Evolutionary conservation across 495 filamentous ascomycete species (phyloP), one percentile per base, ranked within the genome.

Genomic region (Rostrohypoxylon terebratum): DNA sequence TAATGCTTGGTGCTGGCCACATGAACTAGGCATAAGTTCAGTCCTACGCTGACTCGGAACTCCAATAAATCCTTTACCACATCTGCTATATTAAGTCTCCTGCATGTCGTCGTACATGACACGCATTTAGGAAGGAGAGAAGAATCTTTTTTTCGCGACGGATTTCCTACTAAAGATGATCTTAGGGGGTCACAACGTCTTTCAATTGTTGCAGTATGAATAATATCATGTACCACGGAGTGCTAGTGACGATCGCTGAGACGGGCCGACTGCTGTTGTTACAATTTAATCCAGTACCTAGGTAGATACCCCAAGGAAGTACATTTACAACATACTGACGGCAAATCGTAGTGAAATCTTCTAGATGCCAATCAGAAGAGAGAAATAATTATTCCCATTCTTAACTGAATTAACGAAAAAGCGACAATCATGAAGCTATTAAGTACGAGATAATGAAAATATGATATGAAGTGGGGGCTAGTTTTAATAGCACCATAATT

Each of bases 261-360:
- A 64, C 63, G 63, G 63, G 13, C 69, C 69, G 69, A 72, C 63
- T 72, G 42, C 36, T 59, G 57, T 13, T 7, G 44, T 40, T 18
- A 63, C 50, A 50, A 50, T 38, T 55, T 16, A 13, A 21, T 34
- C 28, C 51, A 21, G 34, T 54, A n/a, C n/a, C n/a, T n/a, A n/a
- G n/a, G 7, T n/a, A 0, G 10, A 14, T 4, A n/a, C 6, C 6
- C 8, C 28, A 28, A 28, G 2, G 1, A 34, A 34, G 18, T 14
- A 54, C 3, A 1, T 14, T 38, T 9, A 38, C 0, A 8, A 9
- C 34, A 38, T 38, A 28, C 6, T n/a, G n/a, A n/a, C n/a, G n/a
- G n/a, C n/a, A n/a, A n/a, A n/a, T n/a, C n/a, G n/a, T n/a, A n/a
- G n/a, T n/a, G n/a, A n/a, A n/a, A n/a, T n/a, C n/a, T n/a, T n/a